Evolutionary conservation across 2,329 filamentous ascomycete genomes (phyloP).

Genomic region (Colletotrichum sidae): DNA sequence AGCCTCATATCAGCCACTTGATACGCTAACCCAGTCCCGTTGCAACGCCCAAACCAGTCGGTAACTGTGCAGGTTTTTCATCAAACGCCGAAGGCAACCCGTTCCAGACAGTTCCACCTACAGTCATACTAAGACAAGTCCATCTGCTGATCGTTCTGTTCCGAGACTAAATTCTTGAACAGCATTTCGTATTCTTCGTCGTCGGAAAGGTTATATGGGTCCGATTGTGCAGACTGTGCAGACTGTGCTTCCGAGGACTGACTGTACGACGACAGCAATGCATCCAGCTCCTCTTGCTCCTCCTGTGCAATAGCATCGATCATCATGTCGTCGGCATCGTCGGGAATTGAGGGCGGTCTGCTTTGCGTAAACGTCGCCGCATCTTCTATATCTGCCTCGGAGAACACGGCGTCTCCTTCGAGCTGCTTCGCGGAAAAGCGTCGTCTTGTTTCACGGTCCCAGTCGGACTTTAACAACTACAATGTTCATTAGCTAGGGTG

Average conservation of each 20-base stretch:
- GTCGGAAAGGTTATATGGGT: conserved; percentile 54
- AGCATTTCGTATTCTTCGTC: conserved; percentile 72
- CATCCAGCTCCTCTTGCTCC: conserved; percentile 69
- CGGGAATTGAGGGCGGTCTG: conserved; percentile 33
- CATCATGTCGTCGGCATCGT: conserved; percentile 61
- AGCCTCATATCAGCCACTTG: conserved; percentile 10
- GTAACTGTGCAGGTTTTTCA: not conserved
- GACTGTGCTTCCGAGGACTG: conserved; percentile 42
- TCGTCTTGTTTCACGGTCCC: conserved; percentile 48
- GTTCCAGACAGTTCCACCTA: not conserved
- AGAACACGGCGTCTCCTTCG: conserved; percentile 54
- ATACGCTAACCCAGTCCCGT: conserved; percentile 7
- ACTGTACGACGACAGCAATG: conserved; percentile 63
- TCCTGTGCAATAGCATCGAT: conserved; percentile 61
- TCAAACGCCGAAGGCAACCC: conserved; percentile 17
- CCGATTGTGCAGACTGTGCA: conserved; percentile 43
- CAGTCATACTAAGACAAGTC: conserved; percentile 54
- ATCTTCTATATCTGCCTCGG: conserved; percentile 65
- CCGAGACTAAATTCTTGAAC: conserved; percentile 74
- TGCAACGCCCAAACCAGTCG: conserved; percentile 10
- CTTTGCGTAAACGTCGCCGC: conserved; percentile 52
- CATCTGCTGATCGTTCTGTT: conserved; percentile 57
- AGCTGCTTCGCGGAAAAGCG: conserved; percentile 49
- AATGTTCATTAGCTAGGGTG: not conserved
- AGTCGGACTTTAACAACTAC: conserved; percentile 50